Percentiles rank a stretch among this genome's conserved stretches.
These are phyloP conservation scores for Talaromyces sp. DNA, from an alignment of 2,329 filamentous ascomycete genomes.

Conservation along the genomic window DNA sequence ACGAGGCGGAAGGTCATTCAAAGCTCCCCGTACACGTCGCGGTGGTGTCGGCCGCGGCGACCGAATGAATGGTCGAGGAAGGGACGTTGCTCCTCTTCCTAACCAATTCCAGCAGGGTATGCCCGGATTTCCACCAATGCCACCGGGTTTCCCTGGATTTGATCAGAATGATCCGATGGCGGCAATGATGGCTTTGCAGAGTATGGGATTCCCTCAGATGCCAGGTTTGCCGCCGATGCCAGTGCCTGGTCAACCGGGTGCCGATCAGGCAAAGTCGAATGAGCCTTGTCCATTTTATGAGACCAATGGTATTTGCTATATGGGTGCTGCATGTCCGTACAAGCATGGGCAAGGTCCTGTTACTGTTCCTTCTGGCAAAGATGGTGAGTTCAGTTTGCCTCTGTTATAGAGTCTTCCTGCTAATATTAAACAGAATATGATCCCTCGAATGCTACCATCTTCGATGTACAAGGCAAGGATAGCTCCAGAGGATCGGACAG, in stretches of 20 bases:
- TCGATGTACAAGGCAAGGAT: constrained; percentile 30
- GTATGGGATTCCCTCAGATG: constrained; percentile 53
- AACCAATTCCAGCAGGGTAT: constrained; percentile 32
- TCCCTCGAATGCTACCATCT: constrained; percentile 50
- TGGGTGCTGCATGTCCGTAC: constrained; percentile 57
- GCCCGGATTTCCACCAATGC: constrained; percentile 40
- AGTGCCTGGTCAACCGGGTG: constrained; percentile 31
- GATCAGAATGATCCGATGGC: constrained; percentile 58
- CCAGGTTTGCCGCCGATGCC: constrained; percentile 49
- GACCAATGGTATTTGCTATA: constrained; percentile 57
- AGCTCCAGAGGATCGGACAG: constrained; percentile 28
- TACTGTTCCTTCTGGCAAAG: constrained; percentile 33
- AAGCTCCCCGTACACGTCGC: constrained; percentile 42
- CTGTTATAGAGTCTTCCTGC: neutral
- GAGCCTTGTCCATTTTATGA: constrained; percentile 59
- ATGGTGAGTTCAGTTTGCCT: constrained; percentile 26
- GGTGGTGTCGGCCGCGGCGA: constrained; percentile 42
- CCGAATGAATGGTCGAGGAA: constrained; percentile 33
- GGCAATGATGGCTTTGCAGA: constrained; percentile 54
- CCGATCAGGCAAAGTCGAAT: constrained; percentile 35
- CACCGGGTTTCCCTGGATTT: constrained; percentile 51
- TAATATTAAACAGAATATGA: constrained; percentile 50
- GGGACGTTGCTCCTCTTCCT: constrained; percentile 26
- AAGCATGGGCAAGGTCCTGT: constrained; percentile 53
- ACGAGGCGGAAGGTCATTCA: constrained; percentile 48